Conservation (phyloP, 192 early-diverging fungal species). For the Piromyces sp. region DNA sequence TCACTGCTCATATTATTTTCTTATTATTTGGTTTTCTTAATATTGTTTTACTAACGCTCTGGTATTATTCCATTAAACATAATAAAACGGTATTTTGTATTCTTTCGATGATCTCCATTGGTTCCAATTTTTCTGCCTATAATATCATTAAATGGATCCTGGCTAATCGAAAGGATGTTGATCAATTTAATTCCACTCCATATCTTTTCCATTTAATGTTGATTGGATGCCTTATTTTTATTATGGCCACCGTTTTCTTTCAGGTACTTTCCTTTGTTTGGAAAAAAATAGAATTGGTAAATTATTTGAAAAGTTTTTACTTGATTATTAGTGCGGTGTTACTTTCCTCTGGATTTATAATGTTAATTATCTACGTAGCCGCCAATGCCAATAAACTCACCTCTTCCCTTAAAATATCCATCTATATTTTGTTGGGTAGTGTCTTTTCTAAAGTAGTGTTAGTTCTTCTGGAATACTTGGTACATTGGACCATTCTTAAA, state of each 20-base stretch:
- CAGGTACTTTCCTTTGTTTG: background rate
- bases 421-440: background rate
- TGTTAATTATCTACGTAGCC: background rate
- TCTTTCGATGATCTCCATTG: background rate
- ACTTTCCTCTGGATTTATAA: background rate
- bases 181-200: background rate
- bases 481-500: background rate
- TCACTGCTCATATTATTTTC: background rate
- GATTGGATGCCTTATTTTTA: background rate
- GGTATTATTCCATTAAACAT: background rate
- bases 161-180: background rate
- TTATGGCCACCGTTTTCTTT: background rate
- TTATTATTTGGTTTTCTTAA: background rate
- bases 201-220: background rate
- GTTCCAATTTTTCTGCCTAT: background rate
- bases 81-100: background rate
- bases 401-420: background rate
- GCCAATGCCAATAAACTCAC: background rate
- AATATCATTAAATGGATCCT: background rate
- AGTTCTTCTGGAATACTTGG: background rate
- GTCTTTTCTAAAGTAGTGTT: background rate
- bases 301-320: background rate
- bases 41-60: background rate
- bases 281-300: background rate
- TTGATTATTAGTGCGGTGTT: background rate